phyloP scores from a whole-genome alignment of 306 rosid species.

The Glycyrrhiza uralensis region DNA sequence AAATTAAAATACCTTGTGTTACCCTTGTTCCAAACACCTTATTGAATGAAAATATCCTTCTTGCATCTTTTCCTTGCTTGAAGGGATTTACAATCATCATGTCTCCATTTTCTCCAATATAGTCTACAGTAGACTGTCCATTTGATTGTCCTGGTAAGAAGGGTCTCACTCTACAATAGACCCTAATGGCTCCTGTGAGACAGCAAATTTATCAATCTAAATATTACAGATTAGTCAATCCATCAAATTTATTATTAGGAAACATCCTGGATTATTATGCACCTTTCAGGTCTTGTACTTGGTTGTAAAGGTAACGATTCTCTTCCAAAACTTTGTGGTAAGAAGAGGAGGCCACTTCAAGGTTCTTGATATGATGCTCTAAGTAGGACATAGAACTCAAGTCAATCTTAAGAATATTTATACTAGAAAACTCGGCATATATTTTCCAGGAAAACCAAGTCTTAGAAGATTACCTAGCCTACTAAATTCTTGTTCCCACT shows the following conservation, averaged over 20 bases:
- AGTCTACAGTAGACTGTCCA: conserved; percentile 71
- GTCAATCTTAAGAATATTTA: not conserved
- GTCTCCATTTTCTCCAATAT: conserved; percentile 95
- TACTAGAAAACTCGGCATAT: not conserved
- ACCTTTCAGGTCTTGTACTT: conserved; percentile 99
- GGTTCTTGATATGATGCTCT: conserved; percentile 75
- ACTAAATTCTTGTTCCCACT: conserved; percentile 67
- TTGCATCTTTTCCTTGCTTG: conserved; percentile 84
- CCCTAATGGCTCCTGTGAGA: conserved; percentile 79
- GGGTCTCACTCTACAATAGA: conserved; percentile 95
- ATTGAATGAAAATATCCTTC: conserved; percentile 88
- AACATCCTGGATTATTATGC: conserved; percentile 1
- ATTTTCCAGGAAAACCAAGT: conserved; percentile 5
- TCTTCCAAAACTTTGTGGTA: conserved; percentile 90
- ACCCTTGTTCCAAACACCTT: conserved; percentile 84
- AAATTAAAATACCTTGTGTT: conserved; percentile 71
- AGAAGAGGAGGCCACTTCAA: conserved; percentile 82
- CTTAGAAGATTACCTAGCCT: conserved; percentile 65
- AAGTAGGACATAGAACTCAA: conserved; percentile 29
- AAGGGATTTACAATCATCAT: conserved; percentile 88
- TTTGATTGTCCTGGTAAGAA: conserved; percentile 74
- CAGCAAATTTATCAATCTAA: not conserved
- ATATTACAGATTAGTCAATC: not conserved
- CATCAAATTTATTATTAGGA: conserved; percentile 3
- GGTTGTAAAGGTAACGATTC: conserved; percentile 86